Percentiles rank a stretch among this genome's conserved stretches.
These are phyloP conservation scores for Boletus sensibilis DNA, from an alignment of 768 basidiomycete genomes.

Conservation along the genomic window DNA sequence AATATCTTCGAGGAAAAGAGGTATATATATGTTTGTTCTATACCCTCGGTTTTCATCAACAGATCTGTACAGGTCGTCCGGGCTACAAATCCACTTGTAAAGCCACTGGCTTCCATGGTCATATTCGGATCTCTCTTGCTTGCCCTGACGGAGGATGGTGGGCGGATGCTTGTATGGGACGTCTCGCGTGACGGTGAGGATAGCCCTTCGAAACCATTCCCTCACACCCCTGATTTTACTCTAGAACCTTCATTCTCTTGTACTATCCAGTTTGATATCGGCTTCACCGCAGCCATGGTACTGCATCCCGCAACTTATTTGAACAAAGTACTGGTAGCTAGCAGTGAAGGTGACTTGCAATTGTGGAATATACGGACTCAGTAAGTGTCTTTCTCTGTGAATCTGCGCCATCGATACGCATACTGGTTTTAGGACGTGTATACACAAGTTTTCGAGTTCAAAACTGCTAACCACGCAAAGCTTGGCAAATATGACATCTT, in stretches of 20 bases:
- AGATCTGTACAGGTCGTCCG: conserved; percentile 43
- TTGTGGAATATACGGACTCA: conserved; percentile 92
- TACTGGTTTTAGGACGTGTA: conserved; percentile 57
- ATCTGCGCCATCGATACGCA: neutral
- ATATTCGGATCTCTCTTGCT: conserved; percentile 83
- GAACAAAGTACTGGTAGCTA: conserved; percentile 89
- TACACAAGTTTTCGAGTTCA: conserved; percentile 70
- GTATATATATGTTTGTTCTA: conserved; percentile 36
- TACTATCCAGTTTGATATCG: conserved; percentile 74
- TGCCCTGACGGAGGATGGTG: conserved; percentile 76
- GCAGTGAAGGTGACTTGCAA: conserved; percentile 77
- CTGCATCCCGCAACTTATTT: conserved; percentile 95
- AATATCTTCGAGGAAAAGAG: conserved; percentile 88
- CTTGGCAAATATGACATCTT: conserved; percentile 28
- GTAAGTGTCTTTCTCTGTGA: conserved; percentile 41
- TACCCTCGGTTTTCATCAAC: conserved; percentile 2
- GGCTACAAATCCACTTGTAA: conserved; percentile 63
- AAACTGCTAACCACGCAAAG: conserved; percentile 46
- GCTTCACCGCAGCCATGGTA: conserved; percentile 81
- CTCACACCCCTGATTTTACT: conserved; percentile 13
- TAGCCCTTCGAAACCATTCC: neutral
- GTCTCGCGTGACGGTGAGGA: conserved; percentile 54
- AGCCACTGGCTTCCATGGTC: conserved; percentile 58
- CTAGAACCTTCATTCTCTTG: conserved; percentile 36
- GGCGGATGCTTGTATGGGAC: conserved; percentile 77